phyloP scores from a whole-genome alignment of 257 asterid genomes.

The Anisodus tanguticus region DNA sequence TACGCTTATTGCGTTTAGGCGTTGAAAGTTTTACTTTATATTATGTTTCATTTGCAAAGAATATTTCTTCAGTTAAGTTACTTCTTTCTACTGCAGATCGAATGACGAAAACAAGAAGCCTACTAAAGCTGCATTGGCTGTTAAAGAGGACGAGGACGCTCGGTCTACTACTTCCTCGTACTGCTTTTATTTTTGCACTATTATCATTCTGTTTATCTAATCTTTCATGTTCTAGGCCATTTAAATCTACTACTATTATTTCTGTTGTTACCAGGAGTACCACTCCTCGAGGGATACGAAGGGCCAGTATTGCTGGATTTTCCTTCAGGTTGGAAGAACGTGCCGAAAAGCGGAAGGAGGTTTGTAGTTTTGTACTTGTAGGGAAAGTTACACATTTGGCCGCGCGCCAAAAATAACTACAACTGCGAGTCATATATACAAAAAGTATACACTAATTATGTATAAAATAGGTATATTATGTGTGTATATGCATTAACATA shows the following conservation, averaged over 20 bases:
- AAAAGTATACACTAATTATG: too few species aligned
- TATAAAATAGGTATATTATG: too few species aligned
- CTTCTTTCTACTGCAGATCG: slow-evolving; percentile 48
- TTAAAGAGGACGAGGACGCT: slow-evolving; percentile 67
- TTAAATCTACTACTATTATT: neutral
- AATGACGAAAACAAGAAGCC: slow-evolving; percentile 44
- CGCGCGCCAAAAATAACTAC: too few species aligned
- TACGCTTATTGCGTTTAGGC: neutral
- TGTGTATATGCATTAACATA: too few species aligned
- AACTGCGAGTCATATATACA: too few species aligned
- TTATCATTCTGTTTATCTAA: neutral
- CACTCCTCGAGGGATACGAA: slow-evolving; percentile 55
- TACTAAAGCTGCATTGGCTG: slow-evolving; percentile 37
- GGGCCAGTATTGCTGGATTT: slow-evolving; percentile 57
- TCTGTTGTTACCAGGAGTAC: slow-evolving; percentile 45
- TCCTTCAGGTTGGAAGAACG: slow-evolving; percentile 79
- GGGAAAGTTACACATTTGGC: too few species aligned
- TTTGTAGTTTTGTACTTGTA: slow-evolving; percentile 15
- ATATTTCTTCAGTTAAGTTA: neutral
- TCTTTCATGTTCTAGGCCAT: slow-evolving; percentile 25
- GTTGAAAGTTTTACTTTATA: neutral
- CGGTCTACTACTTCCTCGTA: slow-evolving; percentile 82
- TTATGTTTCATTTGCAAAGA: neutral
- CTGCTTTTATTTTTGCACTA: slow-evolving; percentile 25
- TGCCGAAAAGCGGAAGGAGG: slow-evolving; percentile 51